A percentile compares a stretch with the other conserved stretches of the same genome.
These are phyloP conservation scores for Candida nitratophila DNA, from an alignment of 805 yeast species.

Conservation along the genomic window DNA sequence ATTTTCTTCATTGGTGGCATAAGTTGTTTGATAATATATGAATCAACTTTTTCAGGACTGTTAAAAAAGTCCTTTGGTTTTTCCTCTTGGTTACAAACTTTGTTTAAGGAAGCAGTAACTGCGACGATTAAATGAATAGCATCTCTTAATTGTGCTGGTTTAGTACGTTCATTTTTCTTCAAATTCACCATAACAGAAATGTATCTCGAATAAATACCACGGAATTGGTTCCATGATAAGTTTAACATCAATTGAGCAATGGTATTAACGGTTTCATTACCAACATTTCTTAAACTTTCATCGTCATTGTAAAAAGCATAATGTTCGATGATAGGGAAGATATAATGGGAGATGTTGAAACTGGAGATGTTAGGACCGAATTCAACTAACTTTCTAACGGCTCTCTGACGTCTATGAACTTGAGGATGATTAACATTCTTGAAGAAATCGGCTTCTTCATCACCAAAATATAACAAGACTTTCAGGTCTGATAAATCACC, in stretches of 20 bases:
- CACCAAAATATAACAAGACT: slow-evolving; percentile 52
- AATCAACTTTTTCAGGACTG: slow-evolving; percentile 30
- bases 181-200: slow-evolving; percentile 25
- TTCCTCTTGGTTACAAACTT: slow-evolving; percentile 1
- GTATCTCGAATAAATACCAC: slow-evolving; percentile 68
- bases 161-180: slow-evolving; percentile 9
- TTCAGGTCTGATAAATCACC: slow-evolving; percentile 59
- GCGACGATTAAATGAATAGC: slow-evolving; percentile 52
- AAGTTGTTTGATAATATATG: slow-evolving; percentile 47
- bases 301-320: slow-evolving; percentile 59
- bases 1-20: slow-evolving; percentile 56
- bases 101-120: slow-evolving; percentile 38
- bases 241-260: slow-evolving; percentile 51
- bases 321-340: slow-evolving; percentile 81
- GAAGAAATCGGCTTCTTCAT: slow-evolving; percentile 66
- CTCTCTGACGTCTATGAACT: slow-evolving; percentile 77
- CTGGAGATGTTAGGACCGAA: slow-evolving; percentile 40
- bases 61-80: slow-evolving; percentile 28
- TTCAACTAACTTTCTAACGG: slow-evolving; percentile 54
- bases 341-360: slow-evolving; percentile 63
- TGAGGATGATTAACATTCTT: slow-evolving; percentile 76
- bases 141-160: slow-evolving; percentile 40
- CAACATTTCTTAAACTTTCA: slow-evolving; percentile 53
- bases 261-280: slow-evolving; percentile 58
- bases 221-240: slow-evolving; percentile 74